Conservation (phyloP, 352 stramenopile species). For the Thalassiosira exigua region DNA sequence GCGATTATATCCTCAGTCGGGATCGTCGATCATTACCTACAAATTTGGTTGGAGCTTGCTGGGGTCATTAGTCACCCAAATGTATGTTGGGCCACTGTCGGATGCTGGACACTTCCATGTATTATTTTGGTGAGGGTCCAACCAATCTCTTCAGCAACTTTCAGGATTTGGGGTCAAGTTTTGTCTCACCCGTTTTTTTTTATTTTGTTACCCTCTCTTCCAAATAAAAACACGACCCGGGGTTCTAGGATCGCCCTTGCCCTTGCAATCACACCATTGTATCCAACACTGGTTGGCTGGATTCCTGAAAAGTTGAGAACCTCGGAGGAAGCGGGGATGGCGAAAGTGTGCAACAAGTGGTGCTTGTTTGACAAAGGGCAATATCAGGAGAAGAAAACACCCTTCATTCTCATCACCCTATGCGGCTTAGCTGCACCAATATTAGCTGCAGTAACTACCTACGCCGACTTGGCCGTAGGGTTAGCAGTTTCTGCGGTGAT, state of each 20-base stretch:
- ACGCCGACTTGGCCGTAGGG: conserved; percentile 48
- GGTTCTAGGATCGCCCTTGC: conserved; percentile 38
- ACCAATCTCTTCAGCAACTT: too few relatives aligned
- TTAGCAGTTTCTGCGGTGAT: conserved; percentile 35
- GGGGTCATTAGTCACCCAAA: conserved; percentile 43
- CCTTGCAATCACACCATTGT: conserved; percentile 50
- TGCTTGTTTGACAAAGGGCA: conserved; percentile 51
- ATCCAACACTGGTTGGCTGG: conserved; percentile 54
- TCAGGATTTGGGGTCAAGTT: too few relatives aligned
- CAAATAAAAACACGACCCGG: too few relatives aligned
- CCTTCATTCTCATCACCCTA: conserved; percentile 55
- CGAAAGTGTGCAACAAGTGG: conserved; percentile 24
- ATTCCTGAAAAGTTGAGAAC: conserved; percentile 52
- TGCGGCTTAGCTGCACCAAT: conserved; percentile 46
- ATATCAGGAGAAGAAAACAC: conserved; percentile 49
- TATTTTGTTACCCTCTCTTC: too few relatives aligned
- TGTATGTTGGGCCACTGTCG: conserved; percentile 30
- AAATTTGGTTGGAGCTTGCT: conserved; percentile 57
- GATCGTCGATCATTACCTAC: conserved; percentile 51
- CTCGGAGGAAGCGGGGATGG: conserved; percentile 39
- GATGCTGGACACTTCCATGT: conserved; percentile 57
- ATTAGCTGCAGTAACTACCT: conserved; percentile 55
- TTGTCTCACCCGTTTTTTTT: too few relatives aligned
- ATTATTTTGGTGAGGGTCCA: conserved; percentile 60
- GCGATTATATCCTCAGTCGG: conserved; percentile 37